Conservation (phyloP, 106 monocot species). For the Platanthera zijinensis region DNA sequence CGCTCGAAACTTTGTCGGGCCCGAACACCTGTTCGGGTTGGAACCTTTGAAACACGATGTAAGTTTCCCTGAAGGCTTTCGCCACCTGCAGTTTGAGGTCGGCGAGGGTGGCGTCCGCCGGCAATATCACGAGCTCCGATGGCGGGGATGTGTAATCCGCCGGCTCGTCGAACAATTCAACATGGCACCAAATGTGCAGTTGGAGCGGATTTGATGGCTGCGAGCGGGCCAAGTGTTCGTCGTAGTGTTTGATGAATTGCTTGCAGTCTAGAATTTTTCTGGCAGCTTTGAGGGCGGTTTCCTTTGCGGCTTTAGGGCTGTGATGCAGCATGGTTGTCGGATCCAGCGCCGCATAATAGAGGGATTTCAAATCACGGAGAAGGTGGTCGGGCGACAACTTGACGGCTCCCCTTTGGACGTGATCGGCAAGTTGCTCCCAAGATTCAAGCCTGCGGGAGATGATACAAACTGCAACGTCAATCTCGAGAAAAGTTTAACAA, state of each 20-base stretch:
- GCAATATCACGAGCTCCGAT: slow-evolving; percentile 52
- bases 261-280: slow-evolving; percentile 74
- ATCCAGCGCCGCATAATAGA: slow-evolving; percentile 50
- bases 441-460: slow-evolving; percentile 37
- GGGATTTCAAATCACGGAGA: slow-evolving; percentile 45
- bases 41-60: slow-evolving; percentile 49
- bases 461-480: neutral
- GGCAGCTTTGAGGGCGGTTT: slow-evolving; percentile 17
- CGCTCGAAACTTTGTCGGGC: slow-evolving; percentile 17
- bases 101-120: slow-evolving; percentile 33
- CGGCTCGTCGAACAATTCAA: slow-evolving; percentile 35
- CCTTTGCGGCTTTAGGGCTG: slow-evolving; percentile 17
- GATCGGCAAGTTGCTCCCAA: neutral
- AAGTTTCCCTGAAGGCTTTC: slow-evolving; percentile 62
- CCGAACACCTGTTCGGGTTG: slow-evolving; percentile 44
- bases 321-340: slow-evolving; percentile 51
- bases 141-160: slow-evolving; percentile 32
- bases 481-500: neutral
- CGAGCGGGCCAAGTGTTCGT: neutral
- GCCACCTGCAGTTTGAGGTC: slow-evolving; percentile 51
- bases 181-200: slow-evolving; percentile 38
- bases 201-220: slow-evolving; percentile 1
- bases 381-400: slow-evolving; percentile 30
- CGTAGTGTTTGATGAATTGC: slow-evolving; percentile 64
- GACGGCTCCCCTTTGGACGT: neutral